phyloP scores from a whole-genome alignment of 106 monocot genomes.

The Dioscorea dumetorum region DNA sequence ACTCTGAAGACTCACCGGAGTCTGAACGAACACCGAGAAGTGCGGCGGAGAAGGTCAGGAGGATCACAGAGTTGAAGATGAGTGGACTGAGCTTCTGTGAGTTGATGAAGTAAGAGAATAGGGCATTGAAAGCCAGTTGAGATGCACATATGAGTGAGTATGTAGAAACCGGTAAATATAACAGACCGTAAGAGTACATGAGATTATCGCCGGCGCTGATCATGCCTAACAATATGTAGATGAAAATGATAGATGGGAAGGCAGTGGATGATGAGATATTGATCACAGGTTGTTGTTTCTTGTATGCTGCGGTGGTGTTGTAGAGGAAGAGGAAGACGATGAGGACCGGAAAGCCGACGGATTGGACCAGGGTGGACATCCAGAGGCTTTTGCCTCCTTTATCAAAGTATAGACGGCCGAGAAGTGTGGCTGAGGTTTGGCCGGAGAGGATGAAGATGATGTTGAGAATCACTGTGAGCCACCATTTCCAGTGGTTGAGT shows the following conservation, averaged over 20 bases:
- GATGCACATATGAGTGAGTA: slow-evolving; percentile 31
- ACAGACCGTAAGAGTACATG: slow-evolving; percentile 35
- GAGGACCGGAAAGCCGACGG: slow-evolving; percentile 19
- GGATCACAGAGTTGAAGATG: slow-evolving; percentile 31
- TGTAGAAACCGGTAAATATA: slow-evolving; percentile 31
- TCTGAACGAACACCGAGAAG: slow-evolving; percentile 19
- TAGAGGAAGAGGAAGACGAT: slow-evolving; percentile 11
- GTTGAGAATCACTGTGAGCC: slow-evolving; percentile 8
- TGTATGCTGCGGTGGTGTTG: neutral
- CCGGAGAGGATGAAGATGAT: slow-evolving; percentile 10
- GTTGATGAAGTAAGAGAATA: slow-evolving; percentile 31
- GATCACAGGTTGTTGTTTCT: too few relatives aligned
- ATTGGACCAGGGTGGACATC: slow-evolving; percentile 5
- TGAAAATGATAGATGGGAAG: neutral
- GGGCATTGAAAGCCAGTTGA: slow-evolving; percentile 29
- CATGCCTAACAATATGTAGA: slow-evolving; percentile 19
- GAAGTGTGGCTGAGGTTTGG: slow-evolving; percentile 8
- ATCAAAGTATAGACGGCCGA: slow-evolving; percentile 9
- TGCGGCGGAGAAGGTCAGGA: slow-evolving; percentile 32
- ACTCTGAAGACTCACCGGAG: slow-evolving; percentile 1
- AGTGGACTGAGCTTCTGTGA: slow-evolving; percentile 27
- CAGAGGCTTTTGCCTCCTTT: slow-evolving; percentile 19
- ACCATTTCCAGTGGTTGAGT: slow-evolving; percentile 4
- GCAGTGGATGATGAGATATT: neutral
- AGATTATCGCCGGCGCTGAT: slow-evolving; percentile 20